Base-by-base conservation (phyloP, 768 basidiomycete genomes). In the Xerocomus potaroensis region DNA sequence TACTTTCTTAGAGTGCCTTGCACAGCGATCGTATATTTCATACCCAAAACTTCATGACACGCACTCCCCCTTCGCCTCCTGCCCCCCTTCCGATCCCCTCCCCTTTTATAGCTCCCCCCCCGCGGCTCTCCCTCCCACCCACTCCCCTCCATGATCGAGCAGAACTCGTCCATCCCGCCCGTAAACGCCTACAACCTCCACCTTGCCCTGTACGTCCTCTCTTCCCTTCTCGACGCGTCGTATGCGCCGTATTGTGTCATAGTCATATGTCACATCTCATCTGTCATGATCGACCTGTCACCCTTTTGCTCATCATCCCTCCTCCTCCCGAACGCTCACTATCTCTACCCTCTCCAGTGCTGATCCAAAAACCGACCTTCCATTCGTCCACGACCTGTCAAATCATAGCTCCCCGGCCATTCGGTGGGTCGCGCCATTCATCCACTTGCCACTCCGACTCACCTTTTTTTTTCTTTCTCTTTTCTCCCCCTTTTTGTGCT, bases 181-280 rank as follows among this genome's bases (percentile, higher is more conserved):
- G n/a, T n/a, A n/a, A n/a, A n/a, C 57, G 67, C 70, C 51, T 83
- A 80, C 72, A 77, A 77, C 77, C 74, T 83, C 47, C 78, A 83
- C 48, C 77, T 76, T 66, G 69, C 79, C 9, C 73, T 83, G 79
- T 79, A 62, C 68, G 75, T 74, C 41, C 23, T 31, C 33, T 32
- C 31, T 46, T 55, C 35, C 35, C 18, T n/a, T n/a, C n/a, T n/a
- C n/a, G n/a, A n/a, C n/a, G n/a, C n/a, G n/a, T n/a, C n/a, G n/a
- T n/a, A n/a, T n/a, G n/a, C n/a, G n/a, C n/a, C n/a, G n/a, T n/a
- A n/a, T n/a, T n/a, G n/a, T n/a, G n/a, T n/a, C n/a, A n/a, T n/a
- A n/a, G n/a, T n/a, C n/a, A n/a, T n/a, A n/a, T n/a, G n/a, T n/a
- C n/a, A n/a, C n/a, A n/a, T n/a, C n/a, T n/a, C n/a, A n/a, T n/a